phyloP scores from a whole-genome alignment of 805 yeast genomes.

The Priceomyces fermenticarens region DNA sequence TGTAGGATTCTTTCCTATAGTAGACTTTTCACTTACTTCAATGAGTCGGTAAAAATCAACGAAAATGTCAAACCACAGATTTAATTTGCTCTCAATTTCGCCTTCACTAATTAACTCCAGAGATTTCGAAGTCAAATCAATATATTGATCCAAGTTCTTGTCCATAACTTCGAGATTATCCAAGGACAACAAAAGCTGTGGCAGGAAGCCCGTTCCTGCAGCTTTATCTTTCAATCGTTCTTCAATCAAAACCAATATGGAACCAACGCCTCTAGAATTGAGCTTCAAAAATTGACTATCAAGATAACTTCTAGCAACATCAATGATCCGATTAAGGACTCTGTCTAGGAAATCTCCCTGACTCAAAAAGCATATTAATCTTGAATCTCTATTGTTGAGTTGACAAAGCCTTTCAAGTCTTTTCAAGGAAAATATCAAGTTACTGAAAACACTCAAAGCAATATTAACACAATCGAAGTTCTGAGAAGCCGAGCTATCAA shows the following conservation, averaged over 20 bases:
- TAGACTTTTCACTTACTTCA: constrained; percentile 1
- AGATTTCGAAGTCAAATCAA: constrained; percentile 12
- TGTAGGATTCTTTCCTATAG: background rate
- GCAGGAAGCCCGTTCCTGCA: background rate
- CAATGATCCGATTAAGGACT: constrained; percentile 6
- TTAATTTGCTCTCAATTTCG: constrained; percentile 7
- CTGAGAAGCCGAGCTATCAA: background rate
- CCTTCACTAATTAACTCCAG: constrained; percentile 4
- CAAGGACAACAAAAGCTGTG: constrained; percentile 13
- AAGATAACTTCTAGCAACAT: constrained; percentile 6
- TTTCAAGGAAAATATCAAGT: constrained; percentile 22
- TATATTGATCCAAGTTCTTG: constrained; percentile 24
- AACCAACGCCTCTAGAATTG: background rate
- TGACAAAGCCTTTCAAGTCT: constrained; percentile 18
- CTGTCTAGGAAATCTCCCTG: constrained; percentile 1
- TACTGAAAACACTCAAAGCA: constrained; percentile 18
- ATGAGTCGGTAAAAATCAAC: constrained; percentile 5
- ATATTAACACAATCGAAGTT: background rate
- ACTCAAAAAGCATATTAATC: constrained; percentile 5
- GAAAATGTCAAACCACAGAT: constrained; percentile 14
- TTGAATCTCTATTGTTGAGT: constrained; percentile 11
- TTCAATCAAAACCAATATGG: background rate
- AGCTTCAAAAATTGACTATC: constrained; percentile 8
- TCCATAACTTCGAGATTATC: constrained; percentile 25
- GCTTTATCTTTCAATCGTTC: background rate